Evolutionary conservation across 2,329 filamentous ascomycete genomes (phyloP).

Genomic region (Talaromyces sp.): DNA sequence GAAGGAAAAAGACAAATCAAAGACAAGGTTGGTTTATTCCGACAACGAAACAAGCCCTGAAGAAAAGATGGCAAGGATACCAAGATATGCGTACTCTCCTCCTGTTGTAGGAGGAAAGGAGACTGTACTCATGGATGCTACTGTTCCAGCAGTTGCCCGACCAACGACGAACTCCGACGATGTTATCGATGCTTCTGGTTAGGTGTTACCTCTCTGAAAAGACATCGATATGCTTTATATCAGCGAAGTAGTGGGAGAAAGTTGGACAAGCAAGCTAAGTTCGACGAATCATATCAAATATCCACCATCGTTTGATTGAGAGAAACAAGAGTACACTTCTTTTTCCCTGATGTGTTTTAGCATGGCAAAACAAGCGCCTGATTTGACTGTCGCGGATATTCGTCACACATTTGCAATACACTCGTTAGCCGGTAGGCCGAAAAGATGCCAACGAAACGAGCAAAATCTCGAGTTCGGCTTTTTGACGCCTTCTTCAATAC

Average conservation of each 20-base stretch:
- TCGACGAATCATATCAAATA: constrained; percentile 32
- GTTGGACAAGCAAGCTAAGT: constrained; percentile 39
- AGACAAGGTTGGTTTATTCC: constrained; percentile 73
- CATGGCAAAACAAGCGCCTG: constrained; percentile 27
- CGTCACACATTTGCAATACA: neutral
- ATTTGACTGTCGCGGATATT: constrained; percentile 8
- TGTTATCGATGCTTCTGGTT: constrained; percentile 36
- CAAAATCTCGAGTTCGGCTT: neutral
- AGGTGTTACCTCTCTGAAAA: constrained; percentile 1
- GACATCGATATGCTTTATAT: neutral
- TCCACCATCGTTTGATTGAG: constrained; percentile 30
- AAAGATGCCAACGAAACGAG: neutral
- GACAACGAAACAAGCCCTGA: constrained; percentile 79
- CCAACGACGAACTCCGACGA: constrained; percentile 36
- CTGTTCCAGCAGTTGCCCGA: constrained; percentile 36
- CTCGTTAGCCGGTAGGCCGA: neutral
- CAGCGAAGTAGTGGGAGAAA: neutral
- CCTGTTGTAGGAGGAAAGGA: constrained; percentile 35
- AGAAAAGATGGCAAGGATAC: constrained; percentile 79
- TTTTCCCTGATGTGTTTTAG: constrained; percentile 38
- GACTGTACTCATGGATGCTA: constrained; percentile 37
- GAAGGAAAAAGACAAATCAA: constrained; percentile 66
- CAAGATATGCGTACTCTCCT: constrained; percentile 70
- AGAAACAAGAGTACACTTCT: constrained; percentile 24
- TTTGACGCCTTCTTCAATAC: neutral